phyloP scores from a whole-genome alignment of 2,329 filamentous ascomycete species.

The Xylaria sp. region DNA sequence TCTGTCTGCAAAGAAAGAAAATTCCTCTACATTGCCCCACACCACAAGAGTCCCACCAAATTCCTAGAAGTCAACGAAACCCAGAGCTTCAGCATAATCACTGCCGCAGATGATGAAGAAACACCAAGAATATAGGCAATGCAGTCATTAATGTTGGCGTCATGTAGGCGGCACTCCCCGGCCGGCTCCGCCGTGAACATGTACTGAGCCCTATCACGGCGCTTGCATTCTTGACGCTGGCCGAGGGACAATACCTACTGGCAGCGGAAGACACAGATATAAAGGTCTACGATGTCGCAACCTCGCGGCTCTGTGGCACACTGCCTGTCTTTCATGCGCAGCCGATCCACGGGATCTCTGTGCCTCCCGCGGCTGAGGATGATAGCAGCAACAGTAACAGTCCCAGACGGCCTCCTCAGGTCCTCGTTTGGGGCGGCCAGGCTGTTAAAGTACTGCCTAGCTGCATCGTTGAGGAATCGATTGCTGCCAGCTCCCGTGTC shows the following conservation, averaged over 20 bases:
- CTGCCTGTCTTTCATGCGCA: constrained; percentile 72
- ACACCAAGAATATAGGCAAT: not conserved
- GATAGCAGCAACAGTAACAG: not conserved
- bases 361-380: constrained; percentile 44
- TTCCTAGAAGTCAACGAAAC: constrained; percentile 7
- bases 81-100: not conserved
- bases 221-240: constrained; percentile 61
- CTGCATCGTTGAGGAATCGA: constrained; percentile 48
- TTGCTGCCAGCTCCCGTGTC: not conserved
- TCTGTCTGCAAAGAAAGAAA: not conserved
- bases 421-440: constrained; percentile 78
- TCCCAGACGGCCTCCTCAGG: constrained; percentile 37
- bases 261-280: constrained; percentile 71
- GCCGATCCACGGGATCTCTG: constrained; percentile 77
- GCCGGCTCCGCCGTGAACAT: constrained; percentile 50
- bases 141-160: not conserved
- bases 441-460: constrained; percentile 60
- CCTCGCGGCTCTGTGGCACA: constrained; percentile 53
- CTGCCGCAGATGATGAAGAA: not conserved
- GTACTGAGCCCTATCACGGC: constrained; percentile 69
- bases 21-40: constrained; percentile 21
- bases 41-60: constrained; percentile 25
- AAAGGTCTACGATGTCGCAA: constrained; percentile 61
- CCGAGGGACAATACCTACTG: constrained; percentile 58
- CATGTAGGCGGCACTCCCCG: constrained; percentile 35